Percentiles rank a stretch among this genome's conserved stretches.
Conservation (phyloP, 2,329 filamentous ascomycete species). For the Trichoderma asperellum region DNA sequence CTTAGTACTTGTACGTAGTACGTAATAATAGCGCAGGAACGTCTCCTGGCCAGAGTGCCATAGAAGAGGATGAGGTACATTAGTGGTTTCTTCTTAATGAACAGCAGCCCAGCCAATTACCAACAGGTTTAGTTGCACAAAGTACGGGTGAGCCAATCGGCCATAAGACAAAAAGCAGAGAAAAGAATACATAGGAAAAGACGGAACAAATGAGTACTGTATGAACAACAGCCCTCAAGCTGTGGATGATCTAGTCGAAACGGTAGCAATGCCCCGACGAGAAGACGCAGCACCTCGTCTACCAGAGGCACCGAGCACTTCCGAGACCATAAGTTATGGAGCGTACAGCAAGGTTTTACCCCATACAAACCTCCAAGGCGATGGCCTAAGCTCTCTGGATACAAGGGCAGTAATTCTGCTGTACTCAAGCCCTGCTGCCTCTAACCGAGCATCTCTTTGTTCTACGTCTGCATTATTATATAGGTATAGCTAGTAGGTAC, state of each 20-base stretch:
- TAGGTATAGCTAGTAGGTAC: not conserved
- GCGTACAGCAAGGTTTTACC: not conserved
- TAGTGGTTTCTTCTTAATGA: slow-evolving; percentile 2
- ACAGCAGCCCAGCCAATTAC: slow-evolving; percentile 6
- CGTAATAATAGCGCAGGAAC: not conserved
- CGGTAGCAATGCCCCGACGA: slow-evolving; percentile 2
- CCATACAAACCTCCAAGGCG: not conserved
- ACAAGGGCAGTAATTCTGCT: not conserved
- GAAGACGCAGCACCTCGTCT: not conserved
- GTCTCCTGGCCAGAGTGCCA: not conserved
- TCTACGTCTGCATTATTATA: not conserved
- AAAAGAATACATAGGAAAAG: not conserved
- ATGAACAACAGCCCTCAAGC: not conserved
- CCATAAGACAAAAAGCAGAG: not conserved
- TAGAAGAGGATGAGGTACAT: not conserved
- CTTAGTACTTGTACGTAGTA: not conserved
- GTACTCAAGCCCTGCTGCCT: not conserved
- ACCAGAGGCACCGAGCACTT: not conserved
- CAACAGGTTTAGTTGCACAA: not conserved
- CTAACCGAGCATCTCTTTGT: not conserved
- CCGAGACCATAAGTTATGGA: not conserved
- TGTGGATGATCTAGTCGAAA: slow-evolving; percentile 9
- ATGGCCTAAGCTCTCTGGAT: not conserved
- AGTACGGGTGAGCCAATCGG: not conserved
- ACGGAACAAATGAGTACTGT: not conserved